Percentiles rank a stretch among this genome's conserved stretches.
Evolutionary conservation across 805 yeast species (phyloP).

Genomic region (Myxozyma sirexii): DNA sequence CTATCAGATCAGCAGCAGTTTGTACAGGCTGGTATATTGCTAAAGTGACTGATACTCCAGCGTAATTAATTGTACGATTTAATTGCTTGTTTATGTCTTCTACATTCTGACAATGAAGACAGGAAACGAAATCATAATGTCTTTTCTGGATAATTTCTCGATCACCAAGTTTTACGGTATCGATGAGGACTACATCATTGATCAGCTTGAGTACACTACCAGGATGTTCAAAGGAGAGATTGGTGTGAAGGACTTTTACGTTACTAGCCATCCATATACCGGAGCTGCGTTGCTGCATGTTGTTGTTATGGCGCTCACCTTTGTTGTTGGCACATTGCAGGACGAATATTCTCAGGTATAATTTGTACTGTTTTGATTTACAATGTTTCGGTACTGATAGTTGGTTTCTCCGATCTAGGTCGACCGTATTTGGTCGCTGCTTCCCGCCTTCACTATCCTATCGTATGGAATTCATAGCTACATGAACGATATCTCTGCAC

Average conservation of each 20-base stretch:
- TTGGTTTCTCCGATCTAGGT: conserved; percentile 4
- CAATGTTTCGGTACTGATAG: neutral
- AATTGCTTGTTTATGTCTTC: neutral
- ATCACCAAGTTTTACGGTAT: conserved; percentile 1
- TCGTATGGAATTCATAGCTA: conserved; percentile 14
- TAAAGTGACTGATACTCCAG: too few relatives aligned
- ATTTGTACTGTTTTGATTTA: neutral
- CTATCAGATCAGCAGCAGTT: too few relatives aligned
- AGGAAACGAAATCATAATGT: neutral
- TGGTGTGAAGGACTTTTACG: conserved; percentile 6
- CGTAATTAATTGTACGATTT: too few relatives aligned
- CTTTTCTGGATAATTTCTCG: neutral
- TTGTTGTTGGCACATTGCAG: conserved; percentile 12
- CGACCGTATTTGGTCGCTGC: conserved; percentile 27
- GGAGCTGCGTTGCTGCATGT: conserved; percentile 18
- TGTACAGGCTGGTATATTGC: too few relatives aligned
- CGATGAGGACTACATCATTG: conserved; percentile 4
- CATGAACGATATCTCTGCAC: neutral
- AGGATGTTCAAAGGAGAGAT: conserved; percentile 4
- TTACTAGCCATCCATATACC: conserved; percentile 19
- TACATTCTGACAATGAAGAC: neutral
- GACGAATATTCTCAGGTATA: conserved; percentile 30
- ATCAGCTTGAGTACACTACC: conserved; percentile 4
- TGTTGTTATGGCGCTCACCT: conserved; percentile 9
- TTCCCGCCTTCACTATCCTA: conserved; percentile 24